Percentiles rank a stretch among this genome's conserved stretches.
These are phyloP conservation scores for Zygosaccharomyces siamensis DNA, from an alignment of 805 yeast genomes.

Conservation along the genomic window DNA sequence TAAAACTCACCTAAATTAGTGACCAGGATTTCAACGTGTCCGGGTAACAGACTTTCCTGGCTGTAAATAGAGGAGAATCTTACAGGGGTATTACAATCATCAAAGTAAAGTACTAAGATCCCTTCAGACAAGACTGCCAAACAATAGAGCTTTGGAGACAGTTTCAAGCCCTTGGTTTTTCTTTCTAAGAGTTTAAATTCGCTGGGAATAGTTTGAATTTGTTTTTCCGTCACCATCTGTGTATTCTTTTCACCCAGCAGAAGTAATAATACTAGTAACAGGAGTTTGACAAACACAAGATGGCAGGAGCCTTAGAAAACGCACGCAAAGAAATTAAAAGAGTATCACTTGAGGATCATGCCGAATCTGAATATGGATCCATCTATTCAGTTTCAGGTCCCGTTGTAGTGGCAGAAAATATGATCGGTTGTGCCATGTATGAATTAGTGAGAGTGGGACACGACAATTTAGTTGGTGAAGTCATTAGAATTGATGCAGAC, in stretches of 20 bases:
- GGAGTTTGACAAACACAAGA: constrained; percentile 11
- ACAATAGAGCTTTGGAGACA: constrained; percentile 1
- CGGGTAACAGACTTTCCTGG: constrained; percentile 10
- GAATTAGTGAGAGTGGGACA: constrained; percentile 98
- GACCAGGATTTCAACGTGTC: not conserved
- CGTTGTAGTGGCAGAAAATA: constrained; percentile 94
- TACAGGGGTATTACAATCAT: constrained; percentile 9
- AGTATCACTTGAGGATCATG: constrained; percentile 68
- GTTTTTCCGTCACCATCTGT: not conserved
- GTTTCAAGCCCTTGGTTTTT: not conserved
- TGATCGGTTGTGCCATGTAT: constrained; percentile 99
- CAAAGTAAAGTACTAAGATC: not conserved
- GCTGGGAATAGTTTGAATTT: not conserved
- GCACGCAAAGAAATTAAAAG: constrained; percentile 92
- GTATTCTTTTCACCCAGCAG: not conserved
- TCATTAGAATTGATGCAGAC: constrained; percentile 92
- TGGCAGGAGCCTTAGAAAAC: constrained; percentile 96
- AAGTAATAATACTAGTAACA: not conserved
- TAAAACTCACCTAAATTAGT: not conserved
- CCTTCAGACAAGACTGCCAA: not conserved
- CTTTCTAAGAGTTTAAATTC: not conserved
- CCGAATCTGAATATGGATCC: constrained; percentile 78
- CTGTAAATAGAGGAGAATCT: constrained; percentile 8
- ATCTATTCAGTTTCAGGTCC: constrained; percentile 97
- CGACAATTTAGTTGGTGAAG: constrained; percentile 95